Base-by-base conservation (phyloP, 164 flowering plant species). In the Vitis rotundifolia region DNA sequence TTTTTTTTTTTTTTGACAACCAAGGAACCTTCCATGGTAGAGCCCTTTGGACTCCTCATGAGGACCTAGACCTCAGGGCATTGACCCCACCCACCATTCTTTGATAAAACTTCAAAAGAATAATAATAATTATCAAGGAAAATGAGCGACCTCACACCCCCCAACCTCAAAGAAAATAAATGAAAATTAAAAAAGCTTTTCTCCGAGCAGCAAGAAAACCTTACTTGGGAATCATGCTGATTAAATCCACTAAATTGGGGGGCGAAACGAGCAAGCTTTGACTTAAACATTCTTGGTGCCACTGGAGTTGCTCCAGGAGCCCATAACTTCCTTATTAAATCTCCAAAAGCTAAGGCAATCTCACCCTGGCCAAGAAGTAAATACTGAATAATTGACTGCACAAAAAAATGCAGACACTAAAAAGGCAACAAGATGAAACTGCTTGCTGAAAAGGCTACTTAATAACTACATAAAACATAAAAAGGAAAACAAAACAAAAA, bases 141-240 rank as follows among this genome's bases (percentile, higher is more conserved):
- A 37, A 57, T 49, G 19, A 53, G 7, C 16, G 28, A 64, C 11
- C 31, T 64, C 51, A 3, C 15, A 66, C 50, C 49, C 55, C 9
- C 22, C 15, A 49, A 50, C 44, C 44, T 37, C 44, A 37, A 37
- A 37, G 7, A 37, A 37, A 37, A 37, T 5, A 37, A 6, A 37
- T 37, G 44, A 37, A 3, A 37, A 37, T 37, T 2, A 4, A 16
- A 49, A 7, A 16, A 63, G 5, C 49, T 15, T 49, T 48, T 48
- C 19, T 63, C 54, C 3, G 54, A 49, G 26, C 16, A 66, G n/a
- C 60, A 28, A 66, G 68, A 68, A 11, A 66, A 65, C 29, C 88
- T 69, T 16, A 94, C 98, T 79, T 94, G 97, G 59, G 98, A 92
- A 89, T 94, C 98, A 79, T 94, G 98, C 73, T 92, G 98, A 73